A percentile compares a stretch with the other conserved stretches of the same genome.
These are phyloP conservation scores for Phytophthora quininea DNA, from an alignment of 352 stramenopile species.

Conservation along the genomic window DNA sequence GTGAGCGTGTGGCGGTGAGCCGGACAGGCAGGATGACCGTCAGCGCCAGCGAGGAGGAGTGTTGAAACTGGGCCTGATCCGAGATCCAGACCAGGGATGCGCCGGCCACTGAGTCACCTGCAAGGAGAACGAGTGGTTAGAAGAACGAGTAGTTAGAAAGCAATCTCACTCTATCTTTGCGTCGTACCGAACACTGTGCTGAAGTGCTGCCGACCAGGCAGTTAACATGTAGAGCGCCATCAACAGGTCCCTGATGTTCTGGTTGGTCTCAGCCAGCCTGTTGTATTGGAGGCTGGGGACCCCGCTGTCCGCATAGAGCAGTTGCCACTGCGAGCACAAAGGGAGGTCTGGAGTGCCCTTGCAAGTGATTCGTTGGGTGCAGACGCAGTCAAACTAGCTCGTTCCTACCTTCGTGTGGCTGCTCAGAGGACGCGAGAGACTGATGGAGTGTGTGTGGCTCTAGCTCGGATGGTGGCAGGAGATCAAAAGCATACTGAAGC, in stretches of 20 bases:
- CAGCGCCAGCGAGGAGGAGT: too few relatives aligned
- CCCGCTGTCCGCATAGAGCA: conserved; percentile 53
- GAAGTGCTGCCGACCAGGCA: too few relatives aligned
- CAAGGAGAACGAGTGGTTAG: too few relatives aligned
- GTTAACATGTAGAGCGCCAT: conserved; percentile 39
- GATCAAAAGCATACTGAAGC: not conserved
- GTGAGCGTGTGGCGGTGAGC: too few relatives aligned
- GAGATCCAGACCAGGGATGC: too few relatives aligned
- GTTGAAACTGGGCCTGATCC: too few relatives aligned
- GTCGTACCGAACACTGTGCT: too few relatives aligned
- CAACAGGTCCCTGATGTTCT: conserved; percentile 39
- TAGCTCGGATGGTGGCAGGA: conserved; percentile 31
- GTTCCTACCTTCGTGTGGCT: conserved; percentile 29
- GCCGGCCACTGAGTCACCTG: too few relatives aligned
- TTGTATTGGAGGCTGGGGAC: conserved; percentile 17
- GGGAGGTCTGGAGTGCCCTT: conserved; percentile 67
- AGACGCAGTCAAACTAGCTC: conserved; percentile 22
- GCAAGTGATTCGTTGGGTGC: conserved; percentile 29
- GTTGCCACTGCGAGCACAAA: conserved; percentile 45
- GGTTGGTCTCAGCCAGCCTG: conserved; percentile 26
- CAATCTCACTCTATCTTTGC: too few relatives aligned
- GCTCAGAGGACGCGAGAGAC: conserved; percentile 9
- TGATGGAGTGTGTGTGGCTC: conserved; percentile 35
- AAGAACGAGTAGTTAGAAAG: too few relatives aligned
- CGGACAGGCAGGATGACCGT: too few relatives aligned